Evolutionary conservation across 768 basidiomycete genomes (phyloP).

Genomic region (Phallus indusiatus): DNA sequence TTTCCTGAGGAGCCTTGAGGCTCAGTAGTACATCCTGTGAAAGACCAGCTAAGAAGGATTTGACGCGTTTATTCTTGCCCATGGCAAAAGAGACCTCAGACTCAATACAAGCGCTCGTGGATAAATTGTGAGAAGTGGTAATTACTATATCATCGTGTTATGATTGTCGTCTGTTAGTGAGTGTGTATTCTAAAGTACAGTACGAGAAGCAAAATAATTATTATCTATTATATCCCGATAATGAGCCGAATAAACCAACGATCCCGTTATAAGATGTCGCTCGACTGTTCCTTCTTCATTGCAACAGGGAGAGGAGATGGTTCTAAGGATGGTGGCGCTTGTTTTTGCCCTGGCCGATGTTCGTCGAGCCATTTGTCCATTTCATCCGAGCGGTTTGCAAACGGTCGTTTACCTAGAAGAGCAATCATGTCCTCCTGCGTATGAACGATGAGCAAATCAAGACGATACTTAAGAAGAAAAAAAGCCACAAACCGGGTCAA

Average conservation of each 20-base stretch:
- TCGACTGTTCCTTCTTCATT: conserved; percentile 1
- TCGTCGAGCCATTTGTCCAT: conserved; percentile 98
- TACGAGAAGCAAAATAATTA: neutral
- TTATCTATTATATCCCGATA: neutral
- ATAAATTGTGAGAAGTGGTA: neutral
- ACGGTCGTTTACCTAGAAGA: conserved; percentile 76
- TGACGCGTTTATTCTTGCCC: neutral
- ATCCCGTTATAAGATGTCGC: too few relatives aligned
- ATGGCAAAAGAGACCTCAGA: neutral
- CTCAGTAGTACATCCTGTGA: neutral
- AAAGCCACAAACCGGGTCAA: conserved; percentile 64
- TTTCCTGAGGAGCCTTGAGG: neutral
- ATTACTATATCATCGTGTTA: neutral
- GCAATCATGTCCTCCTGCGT: conserved; percentile 79
- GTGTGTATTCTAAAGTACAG: neutral
- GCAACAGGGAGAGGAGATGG: conserved; percentile 2
- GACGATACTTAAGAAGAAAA: neutral
- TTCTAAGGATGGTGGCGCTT: conserved; percentile 5
- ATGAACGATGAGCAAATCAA: conserved; percentile 7
- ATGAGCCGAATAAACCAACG: neutral
- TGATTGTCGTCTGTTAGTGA: neutral
- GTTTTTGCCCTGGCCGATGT: conserved; percentile 25
- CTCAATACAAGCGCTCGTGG: neutral
- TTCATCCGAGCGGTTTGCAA: conserved; percentile 68
- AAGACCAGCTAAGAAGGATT: neutral